Conservation (phyloP, 768 basidiomycete genomes). For the Phaeotremella fagi region DNA sequence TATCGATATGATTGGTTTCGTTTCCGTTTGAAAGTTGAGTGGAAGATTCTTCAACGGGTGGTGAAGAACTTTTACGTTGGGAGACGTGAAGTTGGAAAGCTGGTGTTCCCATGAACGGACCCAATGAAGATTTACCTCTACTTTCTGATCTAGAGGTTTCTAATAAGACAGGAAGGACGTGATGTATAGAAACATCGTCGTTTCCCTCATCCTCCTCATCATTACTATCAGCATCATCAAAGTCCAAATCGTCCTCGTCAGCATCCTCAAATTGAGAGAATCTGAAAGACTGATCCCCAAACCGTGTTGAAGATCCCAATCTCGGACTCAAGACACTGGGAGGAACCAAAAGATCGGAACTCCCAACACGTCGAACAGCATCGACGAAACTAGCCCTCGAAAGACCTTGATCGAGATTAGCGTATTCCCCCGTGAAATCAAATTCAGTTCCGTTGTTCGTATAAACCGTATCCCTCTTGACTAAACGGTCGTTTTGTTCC, state of each 20-base stretch:
- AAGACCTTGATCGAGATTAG: constrained; percentile 28
- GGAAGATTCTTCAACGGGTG: neutral
- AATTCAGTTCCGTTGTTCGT: constrained; percentile 30
- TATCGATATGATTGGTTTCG: no score
- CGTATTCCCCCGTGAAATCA: constrained; percentile 45
- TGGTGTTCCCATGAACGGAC: constrained; percentile 29
- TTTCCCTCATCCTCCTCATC: neutral
- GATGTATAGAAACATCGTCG: neutral
- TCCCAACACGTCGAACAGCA: constrained; percentile 17
- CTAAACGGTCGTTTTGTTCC: no score
- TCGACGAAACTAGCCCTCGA: constrained; percentile 40
- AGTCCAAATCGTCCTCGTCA: neutral
- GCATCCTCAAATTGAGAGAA: neutral
- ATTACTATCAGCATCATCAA: neutral
- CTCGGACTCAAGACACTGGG: neutral
- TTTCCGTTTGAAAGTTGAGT: constrained; percentile 1
- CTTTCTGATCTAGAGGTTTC: neutral
- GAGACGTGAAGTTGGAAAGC: constrained; percentile 39
- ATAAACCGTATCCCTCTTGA: no score
- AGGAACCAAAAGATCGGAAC: neutral
- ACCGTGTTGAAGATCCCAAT: neutral
- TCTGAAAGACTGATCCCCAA: neutral
- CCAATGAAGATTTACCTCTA: constrained; percentile 4
- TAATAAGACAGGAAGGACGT: neutral
- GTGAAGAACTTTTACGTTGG: neutral